Percentiles rank a stretch among this genome's conserved stretches.
phyloP scores from a whole-genome alignment of 345 rosid species.

The Noccaea caerulescens region DNA sequence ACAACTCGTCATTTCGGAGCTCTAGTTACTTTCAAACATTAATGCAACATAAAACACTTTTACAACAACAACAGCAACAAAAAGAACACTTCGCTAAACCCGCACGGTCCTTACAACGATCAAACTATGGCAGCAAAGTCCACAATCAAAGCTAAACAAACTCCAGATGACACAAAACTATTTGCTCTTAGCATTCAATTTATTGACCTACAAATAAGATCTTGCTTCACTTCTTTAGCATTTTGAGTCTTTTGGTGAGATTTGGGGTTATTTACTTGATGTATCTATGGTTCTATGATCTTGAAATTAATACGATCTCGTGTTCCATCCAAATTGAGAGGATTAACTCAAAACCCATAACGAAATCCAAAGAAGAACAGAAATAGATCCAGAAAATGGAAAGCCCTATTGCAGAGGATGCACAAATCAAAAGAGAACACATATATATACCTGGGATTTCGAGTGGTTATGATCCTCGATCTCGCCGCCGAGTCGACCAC shows the following conservation, averaged over 20 bases:
- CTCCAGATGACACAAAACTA: background rate
- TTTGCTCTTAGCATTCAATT: background rate
- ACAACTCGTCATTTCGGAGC: background rate
- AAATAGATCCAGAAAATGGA: background rate
- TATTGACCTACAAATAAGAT: background rate
- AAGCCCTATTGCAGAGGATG: background rate
- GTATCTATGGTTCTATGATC: background rate
- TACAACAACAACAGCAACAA: too few relatives aligned
- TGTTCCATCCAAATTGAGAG: background rate
- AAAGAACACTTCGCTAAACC: background rate
- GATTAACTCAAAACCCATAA: background rate
- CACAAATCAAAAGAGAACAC: too few relatives aligned
- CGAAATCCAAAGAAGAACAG: background rate
- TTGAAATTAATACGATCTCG: background rate
- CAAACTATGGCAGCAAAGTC: background rate
- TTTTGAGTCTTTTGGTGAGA: background rate
- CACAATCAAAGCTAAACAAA: background rate
- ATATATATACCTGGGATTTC: slow-evolving; percentile 57
- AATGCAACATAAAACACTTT: background rate
- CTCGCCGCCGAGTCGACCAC: slow-evolving; percentile 48
- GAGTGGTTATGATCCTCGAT: slow-evolving; percentile 59
- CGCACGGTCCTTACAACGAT: background rate
- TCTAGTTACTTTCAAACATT: background rate
- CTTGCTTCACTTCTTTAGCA: background rate
- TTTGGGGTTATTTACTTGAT: background rate